Evolutionary conservation across 2,329 filamentous ascomycete species (phyloP).

Genomic region (Didymella pinodella): DNA sequence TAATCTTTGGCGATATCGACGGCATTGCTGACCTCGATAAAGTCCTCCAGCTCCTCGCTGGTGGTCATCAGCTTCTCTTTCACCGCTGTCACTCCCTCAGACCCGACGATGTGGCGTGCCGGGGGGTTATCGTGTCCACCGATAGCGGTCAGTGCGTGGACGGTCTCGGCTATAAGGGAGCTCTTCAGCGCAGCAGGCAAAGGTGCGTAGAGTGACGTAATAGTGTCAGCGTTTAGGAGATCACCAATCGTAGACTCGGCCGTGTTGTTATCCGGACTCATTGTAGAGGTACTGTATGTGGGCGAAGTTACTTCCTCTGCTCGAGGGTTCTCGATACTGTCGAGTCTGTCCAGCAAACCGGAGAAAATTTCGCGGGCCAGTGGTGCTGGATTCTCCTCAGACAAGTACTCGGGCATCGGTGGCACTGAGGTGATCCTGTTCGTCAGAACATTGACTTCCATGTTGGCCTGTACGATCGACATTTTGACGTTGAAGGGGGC

Average conservation of each 20-base stretch:
- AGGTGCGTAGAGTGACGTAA: constrained; percentile 76
- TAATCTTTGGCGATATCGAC: constrained; percentile 70
- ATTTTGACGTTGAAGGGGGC: constrained; percentile 95
- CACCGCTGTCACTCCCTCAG: constrained; percentile 84
- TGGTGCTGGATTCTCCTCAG: constrained; percentile 76
- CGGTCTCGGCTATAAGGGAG: constrained; percentile 82
- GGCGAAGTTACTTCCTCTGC: constrained; percentile 47
- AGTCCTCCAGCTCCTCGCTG: constrained; percentile 94
- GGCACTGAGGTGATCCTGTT: constrained; percentile 88
- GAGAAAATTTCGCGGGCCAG: constrained; percentile 83
- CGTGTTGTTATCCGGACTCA: constrained; percentile 37
- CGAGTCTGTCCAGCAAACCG: constrained; percentile 78
- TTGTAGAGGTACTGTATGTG: constrained; percentile 36
- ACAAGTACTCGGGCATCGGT: constrained; percentile 73
- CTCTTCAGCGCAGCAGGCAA: constrained; percentile 72
- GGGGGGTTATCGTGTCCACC: constrained; percentile 96
- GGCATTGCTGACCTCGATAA: constrained; percentile 85
- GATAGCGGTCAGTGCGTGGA: constrained; percentile 89
- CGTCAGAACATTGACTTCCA: constrained; percentile 87
- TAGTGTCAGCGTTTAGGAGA: constrained; percentile 56
- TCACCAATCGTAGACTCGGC: constrained; percentile 54
- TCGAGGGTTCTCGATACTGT: constrained; percentile 60
- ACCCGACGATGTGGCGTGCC: constrained; percentile 89
- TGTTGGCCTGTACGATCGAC: constrained; percentile 93
- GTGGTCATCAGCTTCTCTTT: constrained; percentile 97